Conservation (phyloP, 176 grass and related monocot species). For the Elaeis guineensis region DNA sequence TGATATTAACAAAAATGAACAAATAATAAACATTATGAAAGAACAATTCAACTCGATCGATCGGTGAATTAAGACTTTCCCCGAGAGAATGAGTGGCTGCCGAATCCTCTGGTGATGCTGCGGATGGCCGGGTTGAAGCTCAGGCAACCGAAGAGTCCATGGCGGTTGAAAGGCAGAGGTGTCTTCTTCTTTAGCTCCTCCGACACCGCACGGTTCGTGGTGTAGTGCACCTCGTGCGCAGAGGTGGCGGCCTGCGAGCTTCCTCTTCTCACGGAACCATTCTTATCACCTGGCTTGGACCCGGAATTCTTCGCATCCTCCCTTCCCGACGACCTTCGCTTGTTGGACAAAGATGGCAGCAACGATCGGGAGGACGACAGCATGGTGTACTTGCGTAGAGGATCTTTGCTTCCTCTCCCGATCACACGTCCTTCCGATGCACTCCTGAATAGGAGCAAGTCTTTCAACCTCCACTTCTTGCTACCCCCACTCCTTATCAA, state of each 20-base stretch:
- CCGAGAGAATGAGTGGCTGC: constrained; percentile 15
- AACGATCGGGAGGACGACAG: constrained; percentile 20
- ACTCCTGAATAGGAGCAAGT: constrained; percentile 87
- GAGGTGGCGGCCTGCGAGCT: background rate
- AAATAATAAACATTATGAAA: too few species aligned
- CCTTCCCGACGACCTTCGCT: background rate
- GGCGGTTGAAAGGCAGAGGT: constrained; percentile 79
- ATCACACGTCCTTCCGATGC: constrained; percentile 77
- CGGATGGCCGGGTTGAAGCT: constrained; percentile 73
- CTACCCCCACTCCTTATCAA: constrained; percentile 50
- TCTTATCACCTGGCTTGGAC: too few species aligned
- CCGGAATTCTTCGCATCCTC: too few species aligned
- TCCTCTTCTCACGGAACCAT: constrained; percentile 34
- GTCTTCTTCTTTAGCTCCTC: constrained; percentile 61
- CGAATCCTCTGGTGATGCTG: constrained; percentile 60
- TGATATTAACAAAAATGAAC: too few species aligned
- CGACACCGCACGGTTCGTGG: constrained; percentile 33
- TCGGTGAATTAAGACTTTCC: background rate
- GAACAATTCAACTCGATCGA: background rate
- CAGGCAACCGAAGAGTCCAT: constrained; percentile 77
- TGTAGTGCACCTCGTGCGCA: constrained; percentile 52
- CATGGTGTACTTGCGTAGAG: constrained; percentile 57
- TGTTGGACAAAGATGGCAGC: background rate
- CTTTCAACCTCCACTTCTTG: constrained; percentile 77
- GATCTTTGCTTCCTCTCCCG: constrained; percentile 60